These are phyloP conservation scores for Syncephalastrum racemosum DNA, from an alignment of 371 early-diverging fungal species.

Conservation along the genomic window DNA sequence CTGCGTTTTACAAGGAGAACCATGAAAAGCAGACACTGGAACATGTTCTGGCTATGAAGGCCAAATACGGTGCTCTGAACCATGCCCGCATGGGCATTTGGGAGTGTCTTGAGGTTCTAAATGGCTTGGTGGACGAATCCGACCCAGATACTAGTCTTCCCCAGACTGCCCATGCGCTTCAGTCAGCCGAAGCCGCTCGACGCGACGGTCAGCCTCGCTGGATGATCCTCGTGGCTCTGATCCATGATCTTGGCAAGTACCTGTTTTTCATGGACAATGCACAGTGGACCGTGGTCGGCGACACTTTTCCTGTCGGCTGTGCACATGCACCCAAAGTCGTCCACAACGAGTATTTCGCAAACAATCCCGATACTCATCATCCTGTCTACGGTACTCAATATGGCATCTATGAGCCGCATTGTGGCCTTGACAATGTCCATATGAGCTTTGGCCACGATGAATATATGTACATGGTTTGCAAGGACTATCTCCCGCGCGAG, in stretches of 20 bases:
- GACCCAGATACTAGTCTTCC: constrained; percentile 49
- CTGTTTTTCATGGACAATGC: constrained; percentile 48
- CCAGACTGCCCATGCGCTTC: constrained; percentile 57
- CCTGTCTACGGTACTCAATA: constrained; percentile 34
- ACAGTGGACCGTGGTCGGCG: constrained; percentile 52
- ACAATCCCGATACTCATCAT: constrained; percentile 47
- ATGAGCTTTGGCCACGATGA: constrained; percentile 65
- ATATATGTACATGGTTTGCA: constrained; percentile 54
- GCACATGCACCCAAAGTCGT: constrained; percentile 41
- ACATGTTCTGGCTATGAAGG: constrained; percentile 36
- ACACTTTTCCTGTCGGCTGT: constrained; percentile 11
- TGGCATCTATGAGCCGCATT: constrained; percentile 56
- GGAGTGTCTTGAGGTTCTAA: constrained; percentile 52
- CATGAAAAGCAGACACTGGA: constrained; percentile 43
- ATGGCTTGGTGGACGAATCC: constrained; percentile 51
- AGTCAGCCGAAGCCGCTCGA: constrained; percentile 59
- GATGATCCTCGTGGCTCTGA: constrained; percentile 52
- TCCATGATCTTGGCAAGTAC: constrained; percentile 63
- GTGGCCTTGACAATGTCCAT: constrained; percentile 53
- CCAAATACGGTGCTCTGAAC: constrained; percentile 26
- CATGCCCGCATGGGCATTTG: constrained; percentile 48
- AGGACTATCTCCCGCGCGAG: constrained; percentile 50
- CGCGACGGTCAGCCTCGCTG: constrained; percentile 52
- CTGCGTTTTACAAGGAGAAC: constrained; percentile 38
- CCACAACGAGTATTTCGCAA: constrained; percentile 33